Conservation (phyloP, 78 protist genomes). For the Isochrysis galbana region DNA sequence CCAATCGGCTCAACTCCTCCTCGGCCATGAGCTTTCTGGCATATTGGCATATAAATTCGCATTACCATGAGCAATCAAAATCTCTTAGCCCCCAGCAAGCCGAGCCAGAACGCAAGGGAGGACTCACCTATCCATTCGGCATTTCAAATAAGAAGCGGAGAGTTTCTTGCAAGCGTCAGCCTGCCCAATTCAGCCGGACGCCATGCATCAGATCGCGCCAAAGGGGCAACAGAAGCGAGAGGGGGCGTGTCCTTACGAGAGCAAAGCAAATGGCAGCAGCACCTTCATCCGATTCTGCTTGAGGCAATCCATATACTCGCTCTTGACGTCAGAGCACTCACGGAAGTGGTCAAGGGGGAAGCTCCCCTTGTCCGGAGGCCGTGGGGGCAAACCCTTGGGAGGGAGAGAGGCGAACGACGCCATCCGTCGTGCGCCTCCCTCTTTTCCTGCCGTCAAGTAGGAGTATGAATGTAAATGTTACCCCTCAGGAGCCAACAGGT, state of each 20-base stretch:
- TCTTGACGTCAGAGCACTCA: not conserved
- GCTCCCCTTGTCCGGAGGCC: not conserved
- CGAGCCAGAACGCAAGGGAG: no score
- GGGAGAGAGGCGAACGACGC: not conserved
- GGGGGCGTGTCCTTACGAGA: no score
- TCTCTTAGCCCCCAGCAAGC: no score
- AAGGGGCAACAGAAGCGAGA: not conserved
- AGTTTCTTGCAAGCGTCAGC: not conserved
- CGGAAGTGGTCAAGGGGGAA: constrained; percentile 10
- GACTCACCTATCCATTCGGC: constrained; percentile 9
- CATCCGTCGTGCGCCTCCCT: no score
- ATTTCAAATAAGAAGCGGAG: not conserved
- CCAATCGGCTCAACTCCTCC: not conserved
- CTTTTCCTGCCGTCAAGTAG: no score
- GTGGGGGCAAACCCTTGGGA: not conserved
- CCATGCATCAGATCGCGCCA: not conserved
- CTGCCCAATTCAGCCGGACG: not conserved
- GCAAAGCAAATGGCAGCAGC: no score
- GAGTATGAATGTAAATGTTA: no score
- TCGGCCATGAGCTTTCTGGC: not conserved
- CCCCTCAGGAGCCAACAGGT: no score
- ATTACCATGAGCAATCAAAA: no score
- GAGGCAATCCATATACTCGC: not conserved
- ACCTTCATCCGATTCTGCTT: not conserved
- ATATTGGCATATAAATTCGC: no score